Evolutionary conservation across 2,329 filamentous ascomycete genomes (phyloP).

Genomic region (Ophiocordyceps australis): DNA sequence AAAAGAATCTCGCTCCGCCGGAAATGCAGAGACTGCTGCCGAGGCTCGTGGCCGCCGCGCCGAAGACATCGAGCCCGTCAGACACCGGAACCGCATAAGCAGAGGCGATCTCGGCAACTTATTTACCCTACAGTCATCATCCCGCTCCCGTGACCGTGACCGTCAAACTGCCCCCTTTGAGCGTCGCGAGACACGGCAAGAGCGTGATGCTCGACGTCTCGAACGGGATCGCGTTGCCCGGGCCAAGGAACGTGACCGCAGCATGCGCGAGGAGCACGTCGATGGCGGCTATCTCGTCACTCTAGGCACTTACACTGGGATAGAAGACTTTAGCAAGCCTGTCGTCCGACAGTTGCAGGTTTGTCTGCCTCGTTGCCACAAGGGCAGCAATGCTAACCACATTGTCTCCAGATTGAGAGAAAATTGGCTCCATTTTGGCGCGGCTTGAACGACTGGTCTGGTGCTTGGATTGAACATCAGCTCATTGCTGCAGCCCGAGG

Average conservation of each 20-base stretch:
- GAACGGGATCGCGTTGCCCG: constrained; percentile 65
- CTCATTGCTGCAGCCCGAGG: constrained; percentile 81
- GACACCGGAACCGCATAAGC: constrained; percentile 12
- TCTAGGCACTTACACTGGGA: constrained; percentile 77
- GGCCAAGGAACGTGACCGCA: constrained; percentile 73
- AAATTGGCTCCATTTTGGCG: constrained; percentile 90
- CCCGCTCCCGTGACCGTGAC: constrained; percentile 18
- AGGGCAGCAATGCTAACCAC: constrained; percentile 4
- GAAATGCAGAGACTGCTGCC: constrained; percentile 6
- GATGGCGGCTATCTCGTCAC: constrained; percentile 93
- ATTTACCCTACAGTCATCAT: constrained; percentile 21
- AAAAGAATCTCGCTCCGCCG: constrained; percentile 17
- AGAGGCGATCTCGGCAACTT: constrained; percentile 27
- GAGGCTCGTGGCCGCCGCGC: constrained; percentile 8
- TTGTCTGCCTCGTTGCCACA: constrained; percentile 9
- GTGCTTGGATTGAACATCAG: constrained; percentile 86
- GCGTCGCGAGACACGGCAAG: constrained; percentile 76
- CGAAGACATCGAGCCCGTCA: constrained; percentile 5
- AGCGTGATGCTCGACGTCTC: constrained; percentile 69
- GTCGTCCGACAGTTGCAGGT: constrained; percentile 85
- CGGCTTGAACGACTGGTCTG: constrained; percentile 74
- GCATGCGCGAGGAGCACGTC: constrained; percentile 78
- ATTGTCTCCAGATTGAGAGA: constrained; percentile 57
- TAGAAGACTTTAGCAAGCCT: constrained; percentile 83
- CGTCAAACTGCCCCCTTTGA: constrained; percentile 28